Evolutionary conservation across 495 filamentous ascomycete species (phyloP), one percentile per base, ranked within the genome.

Genomic region (Lepraria neglecta): DNA sequence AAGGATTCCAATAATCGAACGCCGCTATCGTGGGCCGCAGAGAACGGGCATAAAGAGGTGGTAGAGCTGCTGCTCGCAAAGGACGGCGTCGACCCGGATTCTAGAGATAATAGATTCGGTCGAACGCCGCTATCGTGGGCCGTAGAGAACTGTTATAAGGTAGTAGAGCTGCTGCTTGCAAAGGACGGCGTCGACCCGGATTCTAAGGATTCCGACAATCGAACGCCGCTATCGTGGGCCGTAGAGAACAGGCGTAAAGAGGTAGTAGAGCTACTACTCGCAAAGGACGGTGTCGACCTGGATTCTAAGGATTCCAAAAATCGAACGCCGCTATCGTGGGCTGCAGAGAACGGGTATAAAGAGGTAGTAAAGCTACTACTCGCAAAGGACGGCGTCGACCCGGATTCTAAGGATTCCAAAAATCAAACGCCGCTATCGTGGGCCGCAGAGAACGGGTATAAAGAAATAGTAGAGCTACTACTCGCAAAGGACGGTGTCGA

Each of bases 101-200:
- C 6, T 4, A 21, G 27, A 28, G 47, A 21, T 51, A 51, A 4
- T 24, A 10, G 3, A n/a, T n/a, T n/a, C 40, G 42, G 52, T 2
- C 60, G 60, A 74, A 76, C 73, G 3, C 72, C 77, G 0, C 63
- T 81, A n/a, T 77, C 78, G 46, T 78, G 76, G 76, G 77, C 76
- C 43, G 68, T 71, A 1, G 73, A 67, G 51, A 77, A 76, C 56
- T 74, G 76, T 0, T 76, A 79, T 57, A 66, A 70, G 30, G 19
- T 51, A 4, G 47, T 51, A 5, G 47, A 51, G 24, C 19, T 9
- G 3, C 27, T 51, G 12, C 19, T 28, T 12, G 6, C 38, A 6
- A 14, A 42, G 38, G 5, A 51, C 3, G 5, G 27, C 12, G 4
- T 10, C 47, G 47, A 51, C 27, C 6, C n/a, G n/a, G n/a, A n/a